Conservation (phyloP, 306 rosid genomes). For the Cyclanthera cordifolia region DNA sequence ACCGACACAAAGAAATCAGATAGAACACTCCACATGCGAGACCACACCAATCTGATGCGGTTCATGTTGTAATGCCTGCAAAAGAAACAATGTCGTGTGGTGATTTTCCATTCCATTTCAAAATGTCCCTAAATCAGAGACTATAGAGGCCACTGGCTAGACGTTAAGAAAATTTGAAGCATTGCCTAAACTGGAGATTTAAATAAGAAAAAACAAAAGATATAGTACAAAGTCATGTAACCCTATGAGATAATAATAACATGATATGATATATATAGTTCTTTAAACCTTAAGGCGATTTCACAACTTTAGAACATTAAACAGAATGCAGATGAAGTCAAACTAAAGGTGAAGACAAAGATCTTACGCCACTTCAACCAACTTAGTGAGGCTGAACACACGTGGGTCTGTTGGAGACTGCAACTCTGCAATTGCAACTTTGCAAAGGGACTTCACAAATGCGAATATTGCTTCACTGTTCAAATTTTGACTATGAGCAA, state of each 20-base stretch:
- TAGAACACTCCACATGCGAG: slow-evolving; percentile 97
- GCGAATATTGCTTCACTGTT: slow-evolving; percentile 97
- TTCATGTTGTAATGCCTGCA: slow-evolving; percentile 99
- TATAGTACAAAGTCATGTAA: no score
- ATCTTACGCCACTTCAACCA: slow-evolving; percentile 95
- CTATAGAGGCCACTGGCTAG: background rate
- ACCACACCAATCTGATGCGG: slow-evolving; percentile 97
- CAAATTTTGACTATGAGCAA: slow-evolving; percentile 97
- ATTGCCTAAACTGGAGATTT: background rate
- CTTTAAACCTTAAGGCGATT: no score
- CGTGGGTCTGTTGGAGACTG: slow-evolving; percentile 99
- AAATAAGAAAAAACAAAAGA: no score
- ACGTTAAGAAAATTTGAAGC: background rate
- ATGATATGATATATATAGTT: no score
- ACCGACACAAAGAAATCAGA: slow-evolving; percentile 98
- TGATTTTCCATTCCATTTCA: background rate
- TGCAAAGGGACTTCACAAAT: slow-evolving; percentile 90
- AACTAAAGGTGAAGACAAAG: slow-evolving; percentile 4
- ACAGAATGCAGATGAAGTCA: background rate
- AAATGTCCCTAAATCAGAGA: background rate
- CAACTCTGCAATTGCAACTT: slow-evolving; percentile 84
- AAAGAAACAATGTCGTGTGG: slow-evolving; percentile 24
- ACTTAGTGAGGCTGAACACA: slow-evolving; percentile 93
- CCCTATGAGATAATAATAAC: no score
- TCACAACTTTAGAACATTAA: no score